Conservation (phyloP, 2,329 filamentous ascomycete genomes). For the Calonectria hongkongensis region DNA sequence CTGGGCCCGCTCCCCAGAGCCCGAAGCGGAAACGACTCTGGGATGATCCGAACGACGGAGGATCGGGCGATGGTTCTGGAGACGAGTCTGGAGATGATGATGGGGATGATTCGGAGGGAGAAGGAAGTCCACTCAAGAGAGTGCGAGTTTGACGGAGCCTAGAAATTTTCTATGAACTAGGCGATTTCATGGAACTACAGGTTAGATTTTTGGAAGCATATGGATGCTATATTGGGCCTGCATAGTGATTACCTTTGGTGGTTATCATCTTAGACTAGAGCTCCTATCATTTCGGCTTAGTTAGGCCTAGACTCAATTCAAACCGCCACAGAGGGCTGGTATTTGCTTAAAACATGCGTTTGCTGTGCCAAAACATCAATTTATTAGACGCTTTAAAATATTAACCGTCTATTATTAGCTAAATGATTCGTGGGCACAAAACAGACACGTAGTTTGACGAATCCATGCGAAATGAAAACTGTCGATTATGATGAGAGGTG, state of each 20-base stretch:
- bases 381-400: neutral
- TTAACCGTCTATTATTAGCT: too few relatives aligned
- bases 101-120: neutral
- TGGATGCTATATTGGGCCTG: constrained; percentile 12
- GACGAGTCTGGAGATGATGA: neutral
- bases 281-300: constrained; percentile 15
- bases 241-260: neutral
- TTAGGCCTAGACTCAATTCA: neutral
- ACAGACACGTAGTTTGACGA: too few relatives aligned
- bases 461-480: too few relatives aligned
- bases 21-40: constrained; percentile 29
- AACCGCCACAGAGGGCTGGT: neutral
- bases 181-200: neutral
- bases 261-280: neutral
- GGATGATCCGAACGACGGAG: neutral
- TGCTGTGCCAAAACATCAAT: neutral
- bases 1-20: neutral
- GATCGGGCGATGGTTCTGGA: neutral
- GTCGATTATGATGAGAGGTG: too few relatives aligned
- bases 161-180: neutral
- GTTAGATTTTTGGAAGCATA: constrained; percentile 7
- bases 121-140: constrained; percentile 12
- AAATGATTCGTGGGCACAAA: neutral
- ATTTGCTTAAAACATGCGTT: neutral
- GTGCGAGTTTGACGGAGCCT: neutral